Conservation (phyloP, 805 yeast species). For the Dipodascopsis uninucleata region DNA sequence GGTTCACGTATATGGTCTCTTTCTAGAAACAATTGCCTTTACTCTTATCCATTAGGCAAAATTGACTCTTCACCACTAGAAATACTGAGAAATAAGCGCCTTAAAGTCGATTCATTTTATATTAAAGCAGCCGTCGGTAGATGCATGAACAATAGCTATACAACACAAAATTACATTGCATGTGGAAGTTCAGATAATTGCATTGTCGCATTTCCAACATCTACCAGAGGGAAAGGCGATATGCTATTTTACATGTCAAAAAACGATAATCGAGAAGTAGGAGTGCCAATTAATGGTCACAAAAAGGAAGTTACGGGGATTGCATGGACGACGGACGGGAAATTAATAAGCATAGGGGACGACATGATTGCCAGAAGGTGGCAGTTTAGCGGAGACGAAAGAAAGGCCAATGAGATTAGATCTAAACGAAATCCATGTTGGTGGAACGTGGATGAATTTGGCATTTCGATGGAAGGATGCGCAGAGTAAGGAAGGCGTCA, state of each 20-base stretch:
- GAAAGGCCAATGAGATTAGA: slow-evolving; percentile 5
- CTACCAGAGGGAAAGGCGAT: neutral
- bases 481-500: slow-evolving; percentile 6
- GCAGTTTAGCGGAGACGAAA: slow-evolving; percentile 7
- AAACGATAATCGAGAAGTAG: slow-evolving; percentile 1
- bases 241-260: neutral
- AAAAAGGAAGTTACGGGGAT: slow-evolving; percentile 15
- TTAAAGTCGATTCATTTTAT: slow-evolving; percentile 15
- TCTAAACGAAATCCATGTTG: no score
- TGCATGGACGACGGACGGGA: slow-evolving; percentile 16
- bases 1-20: slow-evolving; percentile 15
- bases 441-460: slow-evolving; percentile 7
- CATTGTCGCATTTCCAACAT: slow-evolving; percentile 16
- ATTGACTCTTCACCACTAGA: slow-evolving; percentile 13
- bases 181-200: slow-evolving; percentile 18
- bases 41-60: slow-evolving; percentile 6
- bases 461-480: slow-evolving; percentile 8
- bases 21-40: slow-evolving; percentile 8
- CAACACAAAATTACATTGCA: slow-evolving; percentile 11
- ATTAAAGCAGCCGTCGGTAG: slow-evolving; percentile 19
- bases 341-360: slow-evolving; percentile 16
- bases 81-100: slow-evolving; percentile 10
- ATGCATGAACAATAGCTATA: no score
- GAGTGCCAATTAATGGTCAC: slow-evolving; percentile 15
- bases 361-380: slow-evolving; percentile 19